Conservation (phyloP, 2,329 filamentous ascomycete genomes). For the Fusarium sp. region DNA sequence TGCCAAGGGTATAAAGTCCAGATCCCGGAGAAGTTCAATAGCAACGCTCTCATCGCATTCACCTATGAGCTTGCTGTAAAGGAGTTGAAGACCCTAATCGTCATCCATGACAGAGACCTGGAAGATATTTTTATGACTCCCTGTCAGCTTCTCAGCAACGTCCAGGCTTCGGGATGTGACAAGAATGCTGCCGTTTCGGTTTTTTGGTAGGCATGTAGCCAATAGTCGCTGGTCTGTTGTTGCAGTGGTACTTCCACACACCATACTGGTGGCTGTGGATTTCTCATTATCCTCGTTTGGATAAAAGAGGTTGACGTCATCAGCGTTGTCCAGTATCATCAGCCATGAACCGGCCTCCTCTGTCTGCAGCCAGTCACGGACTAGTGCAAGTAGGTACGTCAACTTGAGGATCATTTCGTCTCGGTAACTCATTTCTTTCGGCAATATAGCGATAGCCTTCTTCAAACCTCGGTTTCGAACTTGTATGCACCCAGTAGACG, state of each 20-base stretch:
- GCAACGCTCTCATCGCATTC: slow-evolving; percentile 5
- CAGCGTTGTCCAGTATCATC: slow-evolving; percentile 42
- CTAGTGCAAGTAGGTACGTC: slow-evolving; percentile 52
- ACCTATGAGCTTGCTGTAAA: slow-evolving; percentile 29
- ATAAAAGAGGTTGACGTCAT: slow-evolving; percentile 31
- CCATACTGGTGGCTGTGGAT: not conserved
- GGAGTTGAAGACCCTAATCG: slow-evolving; percentile 22
- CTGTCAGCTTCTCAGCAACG: slow-evolving; percentile 29
- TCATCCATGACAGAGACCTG: slow-evolving; percentile 28
- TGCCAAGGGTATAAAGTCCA: slow-evolving; percentile 51
- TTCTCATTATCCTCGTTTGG: not conserved
- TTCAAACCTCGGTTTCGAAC: slow-evolving; percentile 52
- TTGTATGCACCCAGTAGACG: slow-evolving; percentile 57
- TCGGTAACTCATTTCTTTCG: slow-evolving; percentile 48
- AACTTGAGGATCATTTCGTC: slow-evolving; percentile 48
- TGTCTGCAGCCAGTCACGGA: slow-evolving; percentile 48
- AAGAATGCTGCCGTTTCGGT: slow-evolving; percentile 29
- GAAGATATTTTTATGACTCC: slow-evolving; percentile 16
- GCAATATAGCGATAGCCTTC: slow-evolving; percentile 54
- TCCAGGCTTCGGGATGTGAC: slow-evolving; percentile 36
- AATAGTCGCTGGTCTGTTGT: slow-evolving; percentile 6
- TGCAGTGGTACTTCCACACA: not conserved
- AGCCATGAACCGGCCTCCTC: slow-evolving; percentile 43
- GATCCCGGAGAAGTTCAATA: slow-evolving; percentile 26
- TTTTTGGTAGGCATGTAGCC: slow-evolving; percentile 24